These are phyloP conservation scores for Penicillium herquei DNA, from an alignment of 495 filamentous ascomycete species.

Conservation along the genomic window DNA sequence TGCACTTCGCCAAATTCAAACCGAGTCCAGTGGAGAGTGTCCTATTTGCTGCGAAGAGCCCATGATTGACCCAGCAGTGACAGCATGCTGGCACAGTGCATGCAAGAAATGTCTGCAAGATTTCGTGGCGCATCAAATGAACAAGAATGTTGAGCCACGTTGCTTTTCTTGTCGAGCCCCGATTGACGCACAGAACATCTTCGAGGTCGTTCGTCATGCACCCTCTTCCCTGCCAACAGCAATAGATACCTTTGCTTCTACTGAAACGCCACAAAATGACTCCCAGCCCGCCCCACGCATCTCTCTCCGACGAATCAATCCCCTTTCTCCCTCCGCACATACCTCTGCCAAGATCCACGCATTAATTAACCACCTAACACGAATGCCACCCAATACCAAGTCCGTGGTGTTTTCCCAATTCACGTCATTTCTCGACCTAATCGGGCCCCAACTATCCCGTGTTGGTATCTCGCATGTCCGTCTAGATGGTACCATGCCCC, in stretches of 20 bases:
- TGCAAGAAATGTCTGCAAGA: slow-evolving; percentile 88
- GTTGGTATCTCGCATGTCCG: slow-evolving; percentile 76
- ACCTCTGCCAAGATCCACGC: slow-evolving; percentile 82
- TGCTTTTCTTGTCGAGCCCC: slow-evolving; percentile 89
- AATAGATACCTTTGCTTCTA: slow-evolving; percentile 31
- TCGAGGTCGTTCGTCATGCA: slow-evolving; percentile 74
- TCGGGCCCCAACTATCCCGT: slow-evolving; percentile 70
- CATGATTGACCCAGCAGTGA: slow-evolving; percentile 90
- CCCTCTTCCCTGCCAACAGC: slow-evolving; percentile 23
- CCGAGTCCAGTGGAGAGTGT: slow-evolving; percentile 83
- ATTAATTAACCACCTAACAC: slow-evolving; percentile 70
- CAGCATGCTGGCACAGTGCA: slow-evolving; percentile 94
- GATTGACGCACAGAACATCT: slow-evolving; percentile 80
- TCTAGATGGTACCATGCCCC: slow-evolving; percentile 86
- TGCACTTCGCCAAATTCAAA: slow-evolving; percentile 85
- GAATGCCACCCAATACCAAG: slow-evolving; percentile 71
- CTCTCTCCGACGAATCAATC: slow-evolving; percentile 75
- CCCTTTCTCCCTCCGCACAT: slow-evolving; percentile 57
- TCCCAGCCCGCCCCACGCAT: slow-evolving; percentile 58
- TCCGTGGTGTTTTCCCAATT: slow-evolving; percentile 95
- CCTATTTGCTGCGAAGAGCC: slow-evolving; percentile 93
- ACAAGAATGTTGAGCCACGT: slow-evolving; percentile 67
- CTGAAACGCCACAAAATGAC: slow-evolving; percentile 24
- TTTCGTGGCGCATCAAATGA: slow-evolving; percentile 82
- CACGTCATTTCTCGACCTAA: slow-evolving; percentile 91